These are phyloP conservation scores for Citrus glauca DNA, from an alignment of 345 rosid genomes.

Conservation along the genomic window DNA sequence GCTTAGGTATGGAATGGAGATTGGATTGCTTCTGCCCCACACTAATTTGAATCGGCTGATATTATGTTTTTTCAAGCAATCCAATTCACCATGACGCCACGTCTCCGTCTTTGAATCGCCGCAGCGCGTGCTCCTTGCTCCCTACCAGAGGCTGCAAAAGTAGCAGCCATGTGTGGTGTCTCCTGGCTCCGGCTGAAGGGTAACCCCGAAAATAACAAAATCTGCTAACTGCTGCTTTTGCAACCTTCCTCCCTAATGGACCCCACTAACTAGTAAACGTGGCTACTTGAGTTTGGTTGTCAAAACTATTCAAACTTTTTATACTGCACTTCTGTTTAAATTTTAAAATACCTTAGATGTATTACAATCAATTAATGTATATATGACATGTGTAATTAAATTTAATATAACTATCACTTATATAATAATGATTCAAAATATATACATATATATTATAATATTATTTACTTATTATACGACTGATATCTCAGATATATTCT, in stretches of 20 bases:
- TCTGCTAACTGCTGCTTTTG: background rate
- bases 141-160: conserved; percentile 13
- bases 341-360: fast-evolving
- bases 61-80: background rate
- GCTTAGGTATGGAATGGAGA: background rate
- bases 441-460: too few relatives aligned
- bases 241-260: background rate
- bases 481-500: fast-evolving
- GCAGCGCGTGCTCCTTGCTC: background rate
- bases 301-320: background rate
- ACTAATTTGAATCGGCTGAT: background rate
- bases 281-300: background rate
- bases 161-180: conserved; percentile 10
- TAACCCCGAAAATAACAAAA: background rate
- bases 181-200: conserved; percentile 29
- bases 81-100: background rate
- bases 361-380: too few relatives aligned
- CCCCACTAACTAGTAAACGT: background rate
- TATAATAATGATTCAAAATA: fast-evolving
- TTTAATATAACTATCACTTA: fast-evolving
- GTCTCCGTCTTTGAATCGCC: conserved; percentile 2
- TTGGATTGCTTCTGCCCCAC: background rate
- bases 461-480: fast-evolving
- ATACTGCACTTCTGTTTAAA: background rate
- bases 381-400: too few relatives aligned